Base-by-base conservation (phyloP, 2,329 filamentous ascomycete genomes). In the Nemania sp. region DNA sequence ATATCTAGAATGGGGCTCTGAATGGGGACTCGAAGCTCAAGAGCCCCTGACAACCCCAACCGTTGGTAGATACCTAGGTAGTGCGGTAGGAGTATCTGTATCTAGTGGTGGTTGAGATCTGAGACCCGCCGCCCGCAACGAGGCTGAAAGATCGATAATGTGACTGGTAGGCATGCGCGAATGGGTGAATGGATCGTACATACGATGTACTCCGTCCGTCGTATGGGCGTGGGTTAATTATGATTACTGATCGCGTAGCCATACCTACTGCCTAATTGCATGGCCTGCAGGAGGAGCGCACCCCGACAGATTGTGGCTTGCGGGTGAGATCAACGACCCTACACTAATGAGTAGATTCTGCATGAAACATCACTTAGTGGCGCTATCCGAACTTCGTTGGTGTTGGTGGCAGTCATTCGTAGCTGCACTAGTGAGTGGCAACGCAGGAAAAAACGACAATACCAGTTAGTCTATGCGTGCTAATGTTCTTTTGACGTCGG, bases 231-330 rank as follows among this genome's bases (percentile, higher is more conserved):
- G 49, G 49, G 15, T 18, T 18, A 54, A 38, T 47, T 38, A 59
- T 58, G 54, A 67, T 53, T 54, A 56, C 38, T 66, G 64, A 54
- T 62, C 59, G 20, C 38, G 45, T n/a, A n/a, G n/a, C n/a, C 1
- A 20, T 38, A 38, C 15, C 43, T 24, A 8, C 38, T 41, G 38
- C 38, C 38, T 41, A 47, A 38, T 52, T 10, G 29, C 57, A 51
- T 22, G 18, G 27, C 7, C 26, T 29, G 52, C 11, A 55, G 7
- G 18, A 53, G 45, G 29, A 26, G 51, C 20, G 49, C 45, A 47
- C 41, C 24, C 55, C 56, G 49, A 51, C 63, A 55, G 49, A 55
- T 65, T 55, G 63, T 65, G 63, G 63, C 63, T 60, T 55, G 27
- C 49, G 62, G 45, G 45, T 49, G 45, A 49, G 45, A 24, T 49